These are phyloP conservation scores for Fusarium proliferatum DNA, from an alignment of 2,329 filamentous ascomycete species.

Conservation along the genomic window DNA sequence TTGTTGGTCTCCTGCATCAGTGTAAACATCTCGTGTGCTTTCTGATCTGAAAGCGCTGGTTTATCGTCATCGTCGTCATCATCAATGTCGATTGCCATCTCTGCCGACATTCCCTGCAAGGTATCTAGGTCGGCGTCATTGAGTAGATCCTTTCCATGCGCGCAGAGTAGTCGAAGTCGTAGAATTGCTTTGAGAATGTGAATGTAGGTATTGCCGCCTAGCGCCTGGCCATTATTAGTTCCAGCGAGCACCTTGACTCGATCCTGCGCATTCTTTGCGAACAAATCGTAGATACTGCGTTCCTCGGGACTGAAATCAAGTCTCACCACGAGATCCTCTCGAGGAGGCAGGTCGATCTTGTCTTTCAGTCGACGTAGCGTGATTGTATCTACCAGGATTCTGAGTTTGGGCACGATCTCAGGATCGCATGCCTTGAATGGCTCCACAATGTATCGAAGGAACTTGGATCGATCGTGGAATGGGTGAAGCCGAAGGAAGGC, in stretches of 20 bases:
- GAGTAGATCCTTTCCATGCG: slow-evolving; percentile 91
- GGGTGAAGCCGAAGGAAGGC: slow-evolving; percentile 87
- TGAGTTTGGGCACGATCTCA: slow-evolving; percentile 84
- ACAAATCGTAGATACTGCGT: slow-evolving; percentile 82
- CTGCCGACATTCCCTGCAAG: slow-evolving; percentile 82
- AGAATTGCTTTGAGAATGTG: slow-evolving; percentile 93
- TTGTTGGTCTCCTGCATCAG: slow-evolving; percentile 85
- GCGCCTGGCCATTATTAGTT: slow-evolving; percentile 66
- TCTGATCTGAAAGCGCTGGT: slow-evolving; percentile 70
- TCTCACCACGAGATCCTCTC: slow-evolving; percentile 77
- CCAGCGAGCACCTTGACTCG: slow-evolving; percentile 80
- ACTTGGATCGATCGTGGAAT: slow-evolving; percentile 82
- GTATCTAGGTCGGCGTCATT: slow-evolving; percentile 84
- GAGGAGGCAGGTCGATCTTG: slow-evolving; percentile 82
- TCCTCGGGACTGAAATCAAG: slow-evolving; percentile 84
- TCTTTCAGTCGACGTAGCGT: slow-evolving; percentile 93
- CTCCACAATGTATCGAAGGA: slow-evolving; percentile 81
- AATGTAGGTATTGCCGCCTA: slow-evolving; percentile 90
- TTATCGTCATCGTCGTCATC: slow-evolving; percentile 74
- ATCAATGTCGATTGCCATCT: slow-evolving; percentile 89
- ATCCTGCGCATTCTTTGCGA: slow-evolving; percentile 82
- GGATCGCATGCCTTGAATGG: slow-evolving; percentile 91
- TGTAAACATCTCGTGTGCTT: slow-evolving; percentile 87
- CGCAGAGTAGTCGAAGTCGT: slow-evolving; percentile 88
- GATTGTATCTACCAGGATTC: slow-evolving; percentile 92